These are phyloP conservation scores for Albizia julibrissin DNA, from an alignment of 306 rosid genomes.

Conservation along the genomic window DNA sequence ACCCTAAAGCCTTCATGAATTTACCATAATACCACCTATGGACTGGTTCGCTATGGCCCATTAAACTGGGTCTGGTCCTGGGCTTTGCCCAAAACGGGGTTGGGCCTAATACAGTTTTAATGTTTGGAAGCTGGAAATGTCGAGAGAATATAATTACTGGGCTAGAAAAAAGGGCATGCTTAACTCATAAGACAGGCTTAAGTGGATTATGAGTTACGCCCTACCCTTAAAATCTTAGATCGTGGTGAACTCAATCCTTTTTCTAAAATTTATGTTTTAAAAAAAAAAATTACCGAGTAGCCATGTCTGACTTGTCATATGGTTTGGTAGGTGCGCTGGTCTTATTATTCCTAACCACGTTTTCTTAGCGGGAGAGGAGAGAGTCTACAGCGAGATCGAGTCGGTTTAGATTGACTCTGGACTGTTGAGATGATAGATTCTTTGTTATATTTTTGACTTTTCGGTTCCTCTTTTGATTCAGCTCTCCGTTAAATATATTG, in stretches of 20 bases:
- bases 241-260: no score
- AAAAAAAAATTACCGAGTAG: neutral
- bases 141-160: no score
- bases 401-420: neutral
- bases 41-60: neutral
- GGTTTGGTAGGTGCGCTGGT: neutral
- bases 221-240: no score
- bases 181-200: no score
- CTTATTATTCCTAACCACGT: neutral
- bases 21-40: neutral
- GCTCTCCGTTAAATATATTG: neutral
- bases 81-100: neutral
- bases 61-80: neutral
- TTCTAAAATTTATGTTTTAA: no score
- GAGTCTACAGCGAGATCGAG: neutral
- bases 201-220: no score
- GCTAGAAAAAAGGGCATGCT: no score
- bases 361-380: neutral
- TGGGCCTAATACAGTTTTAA: neutral
- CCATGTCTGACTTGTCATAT: neutral
- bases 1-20: neutral
- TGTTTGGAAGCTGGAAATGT: neutral
- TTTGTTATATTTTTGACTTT: slow-evolving; percentile 25
- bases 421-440: neutral
- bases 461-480: slow-evolving; percentile 2